Evolutionary conservation across 148 eudicot species (phyloP), one percentile per base, ranked within the genome.

Genomic region (Silene uniflora): DNA sequence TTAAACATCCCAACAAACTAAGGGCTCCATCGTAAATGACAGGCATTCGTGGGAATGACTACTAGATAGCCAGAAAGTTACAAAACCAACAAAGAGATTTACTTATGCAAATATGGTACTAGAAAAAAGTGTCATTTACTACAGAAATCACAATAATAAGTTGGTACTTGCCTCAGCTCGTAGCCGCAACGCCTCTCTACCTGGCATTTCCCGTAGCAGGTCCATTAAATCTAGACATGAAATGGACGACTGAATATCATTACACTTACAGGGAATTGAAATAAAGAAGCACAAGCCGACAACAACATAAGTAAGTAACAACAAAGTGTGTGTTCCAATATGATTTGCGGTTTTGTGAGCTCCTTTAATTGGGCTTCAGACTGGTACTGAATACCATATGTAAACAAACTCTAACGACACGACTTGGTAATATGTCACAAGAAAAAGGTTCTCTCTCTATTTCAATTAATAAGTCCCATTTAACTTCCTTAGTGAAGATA

Each of bases 181-280:
- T 29, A 94, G 92, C 76, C 84, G 84, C 77, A 94, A 62, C 76
- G 98, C 92, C 55, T 89, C 93, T 80, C 98, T 89, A 59, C 93
- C 88, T 56, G 98, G 91, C 76, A 94, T 82, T 81, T 91, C 93
- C 67, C 96, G 87, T 73, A 94, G 85, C 77, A 85, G 78, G 54
- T 89, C 92, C 98, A 92, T 87, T 81, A 91, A 72, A 77, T 86
- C 98, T 94, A 74, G 32, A 67, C 66, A 54, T 23, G 49, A 52
- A 63, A 24, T 12, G 68, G 65, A 22, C 59, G 56, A 62, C 23
- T 29, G 49, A 22, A 13, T 54, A 7, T 46, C 10, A 68, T 39
- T 16, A 58, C 65, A 67, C n/a, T 21, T 23, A 18, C 47, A 17
- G 21, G 35, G 6, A n/a, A 6, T 7, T 1, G 14, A 67, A 67